Evolutionary conservation across 1,284 basidiomycete genomes (phyloP).

Genomic region (Omphalotus olearius): DNA sequence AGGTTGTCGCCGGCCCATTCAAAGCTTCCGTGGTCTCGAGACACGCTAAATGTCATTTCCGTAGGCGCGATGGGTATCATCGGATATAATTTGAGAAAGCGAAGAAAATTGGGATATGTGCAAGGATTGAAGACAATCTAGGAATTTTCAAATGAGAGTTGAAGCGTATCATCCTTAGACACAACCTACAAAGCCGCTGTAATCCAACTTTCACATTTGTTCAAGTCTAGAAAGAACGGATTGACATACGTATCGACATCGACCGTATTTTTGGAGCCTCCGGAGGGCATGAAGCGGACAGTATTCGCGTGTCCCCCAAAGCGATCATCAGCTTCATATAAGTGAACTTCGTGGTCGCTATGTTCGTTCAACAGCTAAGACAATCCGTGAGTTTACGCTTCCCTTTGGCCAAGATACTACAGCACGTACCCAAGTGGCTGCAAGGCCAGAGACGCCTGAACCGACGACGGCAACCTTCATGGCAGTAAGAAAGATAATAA

Average conservation of each 20-base stretch:
- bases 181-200: slow-evolving; percentile 48
- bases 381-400: not conserved
- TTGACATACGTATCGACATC: slow-evolving; percentile 65
- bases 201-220: slow-evolving; percentile 5
- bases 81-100: slow-evolving; percentile 55
- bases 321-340: slow-evolving; percentile 69
- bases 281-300: slow-evolving; percentile 48
- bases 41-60: slow-evolving; percentile 79
- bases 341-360: slow-evolving; percentile 75
- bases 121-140: slow-evolving; percentile 77
- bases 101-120: slow-evolving; percentile 81
- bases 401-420: not conserved
- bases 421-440: slow-evolving; percentile 75
- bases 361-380: slow-evolving; percentile 57
- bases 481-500: not conserved
- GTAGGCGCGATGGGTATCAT: slow-evolving; percentile 54
- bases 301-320: slow-evolving; percentile 83
- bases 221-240: not conserved
- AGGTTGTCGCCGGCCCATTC: slow-evolving; percentile 74
- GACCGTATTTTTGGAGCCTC: slow-evolving; percentile 31
- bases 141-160: slow-evolving; percentile 1
- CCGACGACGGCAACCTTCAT: slow-evolving; percentile 80
- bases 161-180: not conserved
- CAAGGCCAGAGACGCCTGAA: slow-evolving; percentile 75
- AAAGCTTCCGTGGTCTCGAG: slow-evolving; percentile 61